Conservation (phyloP, 768 basidiomycete species). For the Pisolithus marmoratus region DNA sequence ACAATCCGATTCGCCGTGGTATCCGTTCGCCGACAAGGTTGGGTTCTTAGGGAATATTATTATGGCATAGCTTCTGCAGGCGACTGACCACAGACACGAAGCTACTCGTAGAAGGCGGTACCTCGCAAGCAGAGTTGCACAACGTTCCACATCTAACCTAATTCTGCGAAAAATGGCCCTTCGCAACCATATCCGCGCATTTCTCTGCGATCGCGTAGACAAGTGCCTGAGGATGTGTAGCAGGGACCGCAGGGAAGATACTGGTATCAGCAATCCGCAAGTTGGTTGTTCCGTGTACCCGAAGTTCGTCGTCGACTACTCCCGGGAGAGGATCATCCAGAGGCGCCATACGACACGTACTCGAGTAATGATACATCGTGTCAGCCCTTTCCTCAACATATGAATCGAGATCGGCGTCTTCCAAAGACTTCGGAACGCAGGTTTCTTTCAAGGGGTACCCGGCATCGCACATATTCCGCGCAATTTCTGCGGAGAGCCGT, state of each 20-base stretch:
- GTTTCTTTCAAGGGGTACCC: conserved; percentile 16
- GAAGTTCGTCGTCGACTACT: conserved; percentile 41
- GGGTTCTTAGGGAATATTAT: too few species aligned
- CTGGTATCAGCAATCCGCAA: conserved; percentile 37
- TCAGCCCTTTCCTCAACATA: conserved; percentile 3
- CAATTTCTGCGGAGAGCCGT: not conserved
- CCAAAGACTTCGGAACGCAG: not conserved
- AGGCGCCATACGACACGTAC: conserved; percentile 34
- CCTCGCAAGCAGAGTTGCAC: too few species aligned
- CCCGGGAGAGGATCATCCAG: conserved; percentile 22
- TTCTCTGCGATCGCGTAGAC: conserved; percentile 33
- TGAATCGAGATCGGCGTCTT: conserved; percentile 1
- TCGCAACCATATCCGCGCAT: conserved; percentile 31
- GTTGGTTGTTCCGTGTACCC: conserved; percentile 40
- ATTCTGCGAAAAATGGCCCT: not conserved
- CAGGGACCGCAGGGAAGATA: conserved; percentile 26
- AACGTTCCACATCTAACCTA: not conserved
- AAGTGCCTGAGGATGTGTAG: conserved; percentile 30
- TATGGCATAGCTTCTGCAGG: too few species aligned
- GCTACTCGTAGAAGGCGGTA: too few species aligned
- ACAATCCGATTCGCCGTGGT: too few species aligned
- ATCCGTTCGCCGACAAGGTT: too few species aligned
- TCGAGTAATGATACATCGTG: conserved; percentile 32
- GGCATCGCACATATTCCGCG: conserved; percentile 8
- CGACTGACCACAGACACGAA: too few species aligned